Evolutionary conservation across 805 yeast genomes (phyloP), one percentile per base, ranked within the genome.

Genomic region (Zygotorulaspora danielsina): DNA sequence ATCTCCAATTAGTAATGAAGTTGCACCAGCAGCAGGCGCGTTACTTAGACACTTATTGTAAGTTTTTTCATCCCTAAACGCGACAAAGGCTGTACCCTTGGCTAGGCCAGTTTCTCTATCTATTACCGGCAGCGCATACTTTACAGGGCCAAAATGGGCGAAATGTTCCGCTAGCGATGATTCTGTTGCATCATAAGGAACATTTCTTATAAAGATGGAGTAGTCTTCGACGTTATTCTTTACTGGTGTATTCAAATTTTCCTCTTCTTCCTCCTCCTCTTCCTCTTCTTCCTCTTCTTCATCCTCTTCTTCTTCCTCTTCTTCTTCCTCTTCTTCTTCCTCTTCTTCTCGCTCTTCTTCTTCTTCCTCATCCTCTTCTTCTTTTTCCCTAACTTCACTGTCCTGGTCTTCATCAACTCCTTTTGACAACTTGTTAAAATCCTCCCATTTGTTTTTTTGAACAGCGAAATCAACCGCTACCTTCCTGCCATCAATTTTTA

Each of bases 391-490:
- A 4, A 62, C 70, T 6, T 65, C 72, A 1, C 61, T 66, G 1
- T 63, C 70, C 2, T 59, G 65, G 3, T 57, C 65, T 16, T 60
- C 68, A 17, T 63, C 68, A 4, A 61, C 68, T 5, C 67, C 71
- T 12, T 65, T 67, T 7, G 69, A 67, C 7, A 65, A 69, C 31
- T 72, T 70, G 51, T 74, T 75, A 30, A 70, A 62, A 34, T 69
- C 65, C 55, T 79, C 79, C 96, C 96, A 93, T 55, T 79, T 81
- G 24, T 78, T 72, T 67, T 90, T 90, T 61, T 86, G 90, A 38
- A 93, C 70, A 6, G 98, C 97, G 63, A 82, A 83, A 72, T 85
- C 96, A 16, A 93, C 97, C 16, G 95, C 93, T 34, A 93, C 97
- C 48, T 78, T 81, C 64, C 98, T 78, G 2, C 88, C 97, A 53